Conservation (phyloP, 345 rosid genomes). For the Clausena lansium region DNA sequence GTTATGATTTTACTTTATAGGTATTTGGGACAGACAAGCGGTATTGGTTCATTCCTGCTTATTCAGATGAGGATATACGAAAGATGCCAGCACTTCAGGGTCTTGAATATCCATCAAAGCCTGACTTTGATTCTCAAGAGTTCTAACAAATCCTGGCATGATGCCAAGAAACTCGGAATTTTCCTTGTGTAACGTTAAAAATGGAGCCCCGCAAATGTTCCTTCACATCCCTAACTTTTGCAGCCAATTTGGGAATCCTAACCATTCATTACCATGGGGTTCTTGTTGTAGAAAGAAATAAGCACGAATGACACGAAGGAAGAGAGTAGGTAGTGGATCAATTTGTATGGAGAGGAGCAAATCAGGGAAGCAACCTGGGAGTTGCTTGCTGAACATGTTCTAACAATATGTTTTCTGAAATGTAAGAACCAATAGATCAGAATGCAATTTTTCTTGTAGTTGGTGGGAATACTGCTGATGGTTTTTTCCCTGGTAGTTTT, state of each 20-base stretch:
- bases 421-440: slow-evolving; percentile 11
- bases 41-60: slow-evolving; percentile 80
- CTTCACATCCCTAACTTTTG: slow-evolving; percentile 12
- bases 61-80: slow-evolving; percentile 81
- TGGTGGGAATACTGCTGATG: slow-evolving; percentile 2
- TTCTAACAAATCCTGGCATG: slow-evolving; percentile 35
- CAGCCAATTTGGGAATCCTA: slow-evolving; percentile 21
- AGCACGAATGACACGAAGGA: slow-evolving; percentile 1
- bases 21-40: slow-evolving; percentile 86
- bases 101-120: slow-evolving; percentile 86
- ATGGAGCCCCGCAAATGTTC: slow-evolving; percentile 1
- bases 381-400: slow-evolving; percentile 20
- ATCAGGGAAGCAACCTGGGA: background rate
- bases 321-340: background rate
- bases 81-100: slow-evolving; percentile 91
- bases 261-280: slow-evolving; percentile 19
- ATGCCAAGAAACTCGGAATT: slow-evolving; percentile 7
- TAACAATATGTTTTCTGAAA: background rate
- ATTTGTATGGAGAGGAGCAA: background rate
- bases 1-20: slow-evolving; percentile 32
- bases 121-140: slow-evolving; percentile 69
- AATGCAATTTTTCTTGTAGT: slow-evolving; percentile 10
- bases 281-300: slow-evolving; percentile 16
- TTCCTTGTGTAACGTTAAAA: slow-evolving; percentile 28
- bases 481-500: background rate